phyloP scores from a whole-genome alignment of 148 eudicot species.

The Cornus controversa region DNA sequence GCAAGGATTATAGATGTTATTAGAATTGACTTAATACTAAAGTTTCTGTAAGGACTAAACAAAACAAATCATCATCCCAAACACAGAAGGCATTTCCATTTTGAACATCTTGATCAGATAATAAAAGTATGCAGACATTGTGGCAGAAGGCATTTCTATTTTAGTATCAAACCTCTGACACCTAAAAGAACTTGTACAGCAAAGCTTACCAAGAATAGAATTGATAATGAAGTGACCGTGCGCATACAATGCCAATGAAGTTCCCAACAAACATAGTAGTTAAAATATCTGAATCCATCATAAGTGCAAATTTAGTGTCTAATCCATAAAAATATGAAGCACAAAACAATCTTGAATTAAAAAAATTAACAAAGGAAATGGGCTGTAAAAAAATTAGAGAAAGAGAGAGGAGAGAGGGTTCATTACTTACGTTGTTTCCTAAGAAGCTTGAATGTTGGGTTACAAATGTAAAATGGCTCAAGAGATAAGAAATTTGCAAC shows the following conservation, averaged over 20 bases:
- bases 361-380: neutral
- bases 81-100: too few relatives aligned
- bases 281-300: conserved; percentile 63
- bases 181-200: neutral
- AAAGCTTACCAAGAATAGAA: conserved; percentile 87
- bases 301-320: neutral
- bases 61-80: too few relatives aligned
- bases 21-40: too few relatives aligned
- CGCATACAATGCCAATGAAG: conserved; percentile 87
- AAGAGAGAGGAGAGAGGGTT: neutral
- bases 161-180: too few relatives aligned
- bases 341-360: neutral
- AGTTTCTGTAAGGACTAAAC: too few relatives aligned
- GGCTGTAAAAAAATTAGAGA: neutral
- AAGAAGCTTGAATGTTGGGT: conserved; percentile 40
- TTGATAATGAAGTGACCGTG: conserved; percentile 93
- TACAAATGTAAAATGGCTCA: conserved; percentile 27
- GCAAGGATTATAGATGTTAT: too few relatives aligned
- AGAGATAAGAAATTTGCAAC: conserved; percentile 40
- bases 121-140: too few relatives aligned
- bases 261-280: conserved; percentile 87
- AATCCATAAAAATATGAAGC: conserved; percentile 3
- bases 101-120: too few relatives aligned
- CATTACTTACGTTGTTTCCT: conserved; percentile 60
- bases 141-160: too few relatives aligned